These are phyloP conservation scores for Phytophthora aleatoria DNA, from an alignment of 352 stramenopile species.

Conservation along the genomic window DNA sequence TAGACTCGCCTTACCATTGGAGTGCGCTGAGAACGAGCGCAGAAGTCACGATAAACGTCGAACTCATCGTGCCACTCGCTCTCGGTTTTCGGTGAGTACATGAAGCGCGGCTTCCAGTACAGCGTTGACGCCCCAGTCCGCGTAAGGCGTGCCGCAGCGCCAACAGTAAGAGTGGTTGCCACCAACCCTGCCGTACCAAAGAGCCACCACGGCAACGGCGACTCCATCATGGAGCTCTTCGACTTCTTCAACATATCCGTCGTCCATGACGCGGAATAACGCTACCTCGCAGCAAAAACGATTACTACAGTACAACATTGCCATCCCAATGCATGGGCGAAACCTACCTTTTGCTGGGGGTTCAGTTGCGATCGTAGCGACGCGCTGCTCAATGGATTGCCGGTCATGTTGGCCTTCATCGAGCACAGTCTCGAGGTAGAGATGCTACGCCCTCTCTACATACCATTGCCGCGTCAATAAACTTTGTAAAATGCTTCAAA, in stretches of 20 bases:
- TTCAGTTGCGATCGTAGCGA: slow-evolving; percentile 15
- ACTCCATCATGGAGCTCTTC: slow-evolving; percentile 43
- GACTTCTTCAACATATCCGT: slow-evolving; percentile 33
- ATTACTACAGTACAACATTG: neutral
- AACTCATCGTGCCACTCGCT: slow-evolving; percentile 95
- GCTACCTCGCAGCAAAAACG: slow-evolving; percentile 12
- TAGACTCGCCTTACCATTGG: slow-evolving; percentile 47
- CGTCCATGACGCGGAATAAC: slow-evolving; percentile 36
- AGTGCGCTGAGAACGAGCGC: slow-evolving; percentile 93
- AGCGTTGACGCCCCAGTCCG: slow-evolving; percentile 94
- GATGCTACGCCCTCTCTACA: slow-evolving; percentile 18
- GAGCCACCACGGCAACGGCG: slow-evolving; percentile 91
- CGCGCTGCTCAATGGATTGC: neutral
- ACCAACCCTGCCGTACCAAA: slow-evolving; percentile 91
- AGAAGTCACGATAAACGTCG: slow-evolving; percentile 94
- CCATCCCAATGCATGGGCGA: neutral
- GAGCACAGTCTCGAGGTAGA: slow-evolving; percentile 7
- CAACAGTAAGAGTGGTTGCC: slow-evolving; percentile 96
- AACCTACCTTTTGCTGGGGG: slow-evolving; percentile 23
- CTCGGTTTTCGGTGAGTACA: slow-evolving; percentile 78
- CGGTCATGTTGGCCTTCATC: slow-evolving; percentile 3
- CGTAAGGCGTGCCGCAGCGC: slow-evolving; percentile 95
- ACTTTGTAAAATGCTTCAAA: neutral
- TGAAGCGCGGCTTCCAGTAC: slow-evolving; percentile 93
- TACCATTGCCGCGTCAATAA: slow-evolving; percentile 1